phyloP scores from a whole-genome alignment of 306 rosid genomes.

The Alnus rubra region DNA sequence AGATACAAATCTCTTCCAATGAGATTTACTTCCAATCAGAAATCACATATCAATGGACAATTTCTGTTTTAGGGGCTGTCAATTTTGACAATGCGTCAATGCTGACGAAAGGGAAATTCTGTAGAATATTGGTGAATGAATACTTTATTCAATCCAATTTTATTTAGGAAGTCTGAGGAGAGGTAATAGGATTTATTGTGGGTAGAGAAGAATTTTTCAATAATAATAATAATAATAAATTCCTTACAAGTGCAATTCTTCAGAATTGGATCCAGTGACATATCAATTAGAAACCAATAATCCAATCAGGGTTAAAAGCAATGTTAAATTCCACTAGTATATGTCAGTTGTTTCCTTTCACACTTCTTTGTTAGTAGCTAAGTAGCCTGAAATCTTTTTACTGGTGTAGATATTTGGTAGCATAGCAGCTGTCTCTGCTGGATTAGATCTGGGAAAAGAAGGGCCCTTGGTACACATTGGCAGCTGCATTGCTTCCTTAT shows the following conservation, averaged over 20 bases:
- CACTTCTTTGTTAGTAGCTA: not conserved
- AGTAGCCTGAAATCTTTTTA: constrained; percentile 4
- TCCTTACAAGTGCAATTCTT: not conserved
- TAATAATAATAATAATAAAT: too few relatives aligned
- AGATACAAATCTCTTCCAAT: not conserved
- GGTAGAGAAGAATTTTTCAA: not conserved
- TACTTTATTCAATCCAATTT: too few relatives aligned
- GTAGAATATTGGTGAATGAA: too few relatives aligned
- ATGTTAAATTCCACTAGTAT: not conserved
- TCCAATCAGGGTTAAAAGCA: not conserved
- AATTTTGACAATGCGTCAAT: too few relatives aligned
- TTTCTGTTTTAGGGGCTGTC: too few relatives aligned
- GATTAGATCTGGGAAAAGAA: constrained; percentile 92
- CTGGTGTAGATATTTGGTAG: constrained; percentile 76
- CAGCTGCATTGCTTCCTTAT: constrained; percentile 82
- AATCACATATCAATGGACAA: not conserved
- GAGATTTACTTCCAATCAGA: not conserved
- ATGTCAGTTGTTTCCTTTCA: too few relatives aligned
- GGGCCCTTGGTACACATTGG: constrained; percentile 96
- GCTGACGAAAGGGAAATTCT: too few relatives aligned
- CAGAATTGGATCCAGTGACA: not conserved
- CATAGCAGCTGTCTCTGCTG: constrained; percentile 94
- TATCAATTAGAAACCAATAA: not conserved
- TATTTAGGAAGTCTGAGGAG: too few relatives aligned
- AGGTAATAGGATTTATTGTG: not conserved